A percentile compares a stretch with the other conserved stretches of the same genome.
Evolutionary conservation across 441 rosid genomes (phyloP).

Genomic region (Gossypium davidsonii): DNA sequence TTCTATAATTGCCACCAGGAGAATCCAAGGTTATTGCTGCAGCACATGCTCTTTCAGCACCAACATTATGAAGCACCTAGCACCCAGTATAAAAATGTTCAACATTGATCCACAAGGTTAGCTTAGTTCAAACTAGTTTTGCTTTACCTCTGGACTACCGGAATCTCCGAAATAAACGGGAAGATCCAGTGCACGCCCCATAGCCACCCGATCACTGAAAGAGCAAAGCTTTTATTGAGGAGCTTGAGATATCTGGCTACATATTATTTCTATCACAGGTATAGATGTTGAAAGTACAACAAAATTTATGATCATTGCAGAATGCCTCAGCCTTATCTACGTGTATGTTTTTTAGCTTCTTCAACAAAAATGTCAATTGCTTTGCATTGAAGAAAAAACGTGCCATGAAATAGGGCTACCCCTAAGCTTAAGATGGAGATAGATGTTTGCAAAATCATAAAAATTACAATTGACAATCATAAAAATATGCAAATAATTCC

Average conservation of each 20-base stretch:
- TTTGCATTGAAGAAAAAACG: neutral
- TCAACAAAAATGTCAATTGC: neutral
- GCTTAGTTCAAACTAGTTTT: constrained; percentile 6
- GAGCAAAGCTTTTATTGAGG: constrained; percentile 5
- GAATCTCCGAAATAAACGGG: constrained; percentile 97
- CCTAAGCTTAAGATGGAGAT: neutral
- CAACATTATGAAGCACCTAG: constrained; percentile 92
- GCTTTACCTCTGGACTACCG: constrained; percentile 88
- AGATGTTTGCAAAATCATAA: constrained; percentile 4
- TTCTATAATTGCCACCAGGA: constrained; percentile 97
- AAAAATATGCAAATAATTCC: neutral
- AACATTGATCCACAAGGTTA: constrained; percentile 9
- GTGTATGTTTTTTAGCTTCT: neutral
- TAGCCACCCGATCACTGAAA: constrained; percentile 90
- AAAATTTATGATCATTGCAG: neutral
- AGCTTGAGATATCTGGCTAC: constrained; percentile 5
- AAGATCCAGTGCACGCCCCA: constrained; percentile 93
- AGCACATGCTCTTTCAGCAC: constrained; percentile 95
- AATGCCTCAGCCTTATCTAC: neutral
- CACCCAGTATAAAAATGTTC: constrained; percentile 24
- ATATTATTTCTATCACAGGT: neutral
- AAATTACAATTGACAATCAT: neutral
- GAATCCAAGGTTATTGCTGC: constrained; percentile 91
- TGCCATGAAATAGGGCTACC: neutral
- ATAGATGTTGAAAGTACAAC: neutral